Conservation (phyloP, 1,284 basidiomycete species). For the Coniophora puteana region DNA sequence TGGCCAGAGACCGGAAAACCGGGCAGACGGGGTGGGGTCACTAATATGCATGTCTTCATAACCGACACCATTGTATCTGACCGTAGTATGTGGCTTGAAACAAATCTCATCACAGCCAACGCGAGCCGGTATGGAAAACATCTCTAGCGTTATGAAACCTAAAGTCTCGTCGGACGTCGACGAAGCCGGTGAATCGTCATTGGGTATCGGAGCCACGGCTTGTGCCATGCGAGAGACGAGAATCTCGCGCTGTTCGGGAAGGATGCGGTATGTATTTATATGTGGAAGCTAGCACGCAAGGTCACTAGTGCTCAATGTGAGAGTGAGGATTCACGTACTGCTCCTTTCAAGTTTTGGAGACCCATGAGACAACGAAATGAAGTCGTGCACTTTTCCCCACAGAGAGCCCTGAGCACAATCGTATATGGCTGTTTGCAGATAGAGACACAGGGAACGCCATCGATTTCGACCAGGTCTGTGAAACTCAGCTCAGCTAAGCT, state of each 20-base stretch:
- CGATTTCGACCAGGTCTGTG: conserved; percentile 42
- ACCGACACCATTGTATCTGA: conserved; percentile 23
- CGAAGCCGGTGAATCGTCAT: conserved; percentile 16
- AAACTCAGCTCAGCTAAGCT: conserved; percentile 37
- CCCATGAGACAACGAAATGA: conserved; percentile 22
- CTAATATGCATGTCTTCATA: conserved; percentile 46
- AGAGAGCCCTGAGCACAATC: conserved; percentile 46
- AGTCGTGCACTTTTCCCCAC: conserved; percentile 19
- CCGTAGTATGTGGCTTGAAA: conserved; percentile 16
- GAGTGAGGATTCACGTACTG: not conserved
- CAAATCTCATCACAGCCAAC: conserved; percentile 18
- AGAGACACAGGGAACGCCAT: conserved; percentile 40
- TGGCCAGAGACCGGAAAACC: conserved; percentile 37
- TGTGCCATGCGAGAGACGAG: conserved; percentile 49
- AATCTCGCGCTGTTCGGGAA: conserved; percentile 51
- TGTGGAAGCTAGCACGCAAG: conserved; percentile 31
- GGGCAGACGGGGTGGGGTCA: conserved; percentile 34
- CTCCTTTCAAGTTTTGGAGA: conserved; percentile 15
- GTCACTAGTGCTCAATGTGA: conserved; percentile 9
- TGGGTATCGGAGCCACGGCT: conserved; percentile 14
- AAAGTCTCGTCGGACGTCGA: conserved; percentile 31
- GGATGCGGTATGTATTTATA: conserved; percentile 49
- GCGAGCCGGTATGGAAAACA: conserved; percentile 28
- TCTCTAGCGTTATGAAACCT: conserved; percentile 23
- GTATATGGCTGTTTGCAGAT: conserved; percentile 40